Percentiles rank a stretch among this genome's conserved stretches.
phyloP scores from a whole-genome alignment of 2,329 filamentous ascomycete species.

The Colletotrichum plurivorum region DNA sequence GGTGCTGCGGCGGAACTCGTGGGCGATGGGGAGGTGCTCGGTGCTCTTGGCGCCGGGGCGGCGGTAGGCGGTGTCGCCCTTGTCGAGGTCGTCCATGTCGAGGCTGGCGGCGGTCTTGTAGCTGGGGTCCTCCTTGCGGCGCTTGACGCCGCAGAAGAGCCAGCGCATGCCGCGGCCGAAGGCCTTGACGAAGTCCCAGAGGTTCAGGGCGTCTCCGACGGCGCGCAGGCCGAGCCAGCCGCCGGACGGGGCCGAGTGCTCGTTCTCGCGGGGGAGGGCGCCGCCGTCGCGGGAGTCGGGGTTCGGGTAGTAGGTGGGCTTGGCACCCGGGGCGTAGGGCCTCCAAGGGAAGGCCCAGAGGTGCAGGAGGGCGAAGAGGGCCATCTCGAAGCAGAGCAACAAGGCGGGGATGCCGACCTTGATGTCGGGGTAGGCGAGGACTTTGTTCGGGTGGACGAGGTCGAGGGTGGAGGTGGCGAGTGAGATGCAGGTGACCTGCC shows the following conservation, averaged over 20 bases:
- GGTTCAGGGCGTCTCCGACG: slow-evolving; percentile 80
- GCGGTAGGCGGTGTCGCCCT: slow-evolving; percentile 45
- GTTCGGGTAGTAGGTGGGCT: slow-evolving; percentile 62
- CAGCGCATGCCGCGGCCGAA: slow-evolving; percentile 83
- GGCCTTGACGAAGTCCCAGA: slow-evolving; percentile 87
- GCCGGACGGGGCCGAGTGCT: slow-evolving; percentile 68
- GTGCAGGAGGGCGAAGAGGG: slow-evolving; percentile 82
- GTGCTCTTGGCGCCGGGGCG: slow-evolving; percentile 51
- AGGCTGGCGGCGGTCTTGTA: slow-evolving; percentile 58
- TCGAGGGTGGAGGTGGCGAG: slow-evolving; percentile 70
- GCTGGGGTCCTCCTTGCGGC: slow-evolving; percentile 67
- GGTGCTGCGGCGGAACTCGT: slow-evolving; percentile 53
- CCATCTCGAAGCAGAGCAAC: slow-evolving; percentile 88
- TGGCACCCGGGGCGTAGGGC: slow-evolving; percentile 71
- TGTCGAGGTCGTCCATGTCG: slow-evolving; percentile 56
- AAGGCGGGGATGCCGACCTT: slow-evolving; percentile 85
- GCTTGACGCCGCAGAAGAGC: slow-evolving; percentile 81
- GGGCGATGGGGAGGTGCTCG: slow-evolving; percentile 56
- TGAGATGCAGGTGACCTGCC: slow-evolving; percentile 75
- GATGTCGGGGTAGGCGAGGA: slow-evolving; percentile 80
- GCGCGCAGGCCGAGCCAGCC: slow-evolving; percentile 77
- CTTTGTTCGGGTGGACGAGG: slow-evolving; percentile 71
- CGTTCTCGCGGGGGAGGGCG: slow-evolving; percentile 58
- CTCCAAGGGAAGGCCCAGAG: slow-evolving; percentile 86
- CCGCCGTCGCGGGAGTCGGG: slow-evolving; percentile 57